A percentile compares a stretch with the other conserved stretches of the same genome.
Conservation (phyloP, 805 yeast species). For the Saccharomycopsis sp. region DNA sequence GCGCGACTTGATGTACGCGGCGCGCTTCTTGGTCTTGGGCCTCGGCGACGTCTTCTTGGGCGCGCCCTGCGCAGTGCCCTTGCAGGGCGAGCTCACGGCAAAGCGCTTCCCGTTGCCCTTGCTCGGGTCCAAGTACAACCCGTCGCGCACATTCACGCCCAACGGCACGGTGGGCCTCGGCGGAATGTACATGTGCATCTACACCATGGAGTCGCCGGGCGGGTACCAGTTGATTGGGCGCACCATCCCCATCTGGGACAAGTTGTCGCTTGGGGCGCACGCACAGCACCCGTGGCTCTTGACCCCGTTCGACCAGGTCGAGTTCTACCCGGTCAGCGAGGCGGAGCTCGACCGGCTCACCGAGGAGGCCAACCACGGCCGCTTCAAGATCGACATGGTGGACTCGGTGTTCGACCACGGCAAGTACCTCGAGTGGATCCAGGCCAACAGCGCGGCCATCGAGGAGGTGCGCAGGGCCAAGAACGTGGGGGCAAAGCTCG, state of each 20-base stretch:
- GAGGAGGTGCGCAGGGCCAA: constrained; percentile 59
- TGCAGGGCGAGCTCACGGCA: constrained; percentile 47
- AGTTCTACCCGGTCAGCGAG: constrained; percentile 87
- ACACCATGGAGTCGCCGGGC: constrained; percentile 98
- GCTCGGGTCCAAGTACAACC: constrained; percentile 90
- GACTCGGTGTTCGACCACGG: constrained; percentile 79
- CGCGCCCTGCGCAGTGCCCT: constrained; percentile 97
- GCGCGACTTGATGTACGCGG: constrained; percentile 77
- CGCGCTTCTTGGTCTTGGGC: constrained; percentile 87
- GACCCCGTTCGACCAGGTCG: constrained; percentile 89
- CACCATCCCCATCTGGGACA: constrained; percentile 97
- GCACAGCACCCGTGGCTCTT: constrained; percentile 80
- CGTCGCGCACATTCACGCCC: constrained; percentile 92
- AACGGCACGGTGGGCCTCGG: constrained; percentile 98
- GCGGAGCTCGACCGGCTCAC: constrained; percentile 65
- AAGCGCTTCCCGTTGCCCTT: constrained; percentile 47
- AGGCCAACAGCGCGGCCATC: constrained; percentile 65
- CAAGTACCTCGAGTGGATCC: constrained; percentile 72
- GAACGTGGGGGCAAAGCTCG: constrained; percentile 67
- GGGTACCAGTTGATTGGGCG: constrained; percentile 96
- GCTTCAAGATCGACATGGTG: constrained; percentile 64
- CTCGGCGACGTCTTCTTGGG: constrained; percentile 96
- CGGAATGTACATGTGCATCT: constrained; percentile 98
- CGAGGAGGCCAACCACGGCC: constrained; percentile 75
- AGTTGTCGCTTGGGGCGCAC: constrained; percentile 68